phyloP scores from a whole-genome alignment of 148 eudicot species.

The Gaultheria prostrata region DNA sequence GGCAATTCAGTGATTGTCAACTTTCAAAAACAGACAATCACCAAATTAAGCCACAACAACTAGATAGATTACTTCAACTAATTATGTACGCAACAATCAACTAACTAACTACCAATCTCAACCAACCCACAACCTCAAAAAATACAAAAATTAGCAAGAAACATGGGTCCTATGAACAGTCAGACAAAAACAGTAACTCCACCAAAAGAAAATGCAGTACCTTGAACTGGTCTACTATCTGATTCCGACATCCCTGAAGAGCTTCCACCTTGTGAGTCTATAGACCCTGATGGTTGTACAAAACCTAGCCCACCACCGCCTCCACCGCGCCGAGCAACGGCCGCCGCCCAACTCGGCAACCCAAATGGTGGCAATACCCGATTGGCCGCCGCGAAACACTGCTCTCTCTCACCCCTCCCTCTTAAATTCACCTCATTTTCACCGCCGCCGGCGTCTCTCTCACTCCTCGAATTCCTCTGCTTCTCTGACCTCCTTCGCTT shows the following conservation, averaged over 20 bases:
- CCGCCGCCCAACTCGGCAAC: constrained; percentile 28
- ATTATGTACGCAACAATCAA: not conserved
- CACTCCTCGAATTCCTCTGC: constrained; percentile 51
- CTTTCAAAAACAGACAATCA: not conserved
- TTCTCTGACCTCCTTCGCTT: constrained; percentile 80
- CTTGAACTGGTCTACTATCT: constrained; percentile 60
- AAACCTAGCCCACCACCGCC: constrained; percentile 30
- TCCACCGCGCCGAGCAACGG: constrained; percentile 17
- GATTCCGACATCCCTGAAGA: constrained; percentile 70
- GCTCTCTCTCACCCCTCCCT: constrained; percentile 50
- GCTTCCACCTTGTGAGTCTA: constrained; percentile 72
- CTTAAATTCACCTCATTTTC: constrained; percentile 41
- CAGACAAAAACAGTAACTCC: not conserved
- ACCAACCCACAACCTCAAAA: not conserved
- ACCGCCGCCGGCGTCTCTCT: constrained; percentile 31
- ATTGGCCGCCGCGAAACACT: constrained; percentile 29
- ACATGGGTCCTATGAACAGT: not conserved
- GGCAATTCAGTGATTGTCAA: not conserved
- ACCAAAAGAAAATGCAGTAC: constrained; percentile 28
- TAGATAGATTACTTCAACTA: not conserved
- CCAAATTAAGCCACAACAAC: not conserved
- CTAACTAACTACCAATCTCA: not conserved
- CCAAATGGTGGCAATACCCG: constrained; percentile 31
- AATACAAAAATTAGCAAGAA: not conserved
- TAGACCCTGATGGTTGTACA: constrained; percentile 32